Conservation (phyloP, 345 rosid species). For the Citrus unshiu region DNA sequence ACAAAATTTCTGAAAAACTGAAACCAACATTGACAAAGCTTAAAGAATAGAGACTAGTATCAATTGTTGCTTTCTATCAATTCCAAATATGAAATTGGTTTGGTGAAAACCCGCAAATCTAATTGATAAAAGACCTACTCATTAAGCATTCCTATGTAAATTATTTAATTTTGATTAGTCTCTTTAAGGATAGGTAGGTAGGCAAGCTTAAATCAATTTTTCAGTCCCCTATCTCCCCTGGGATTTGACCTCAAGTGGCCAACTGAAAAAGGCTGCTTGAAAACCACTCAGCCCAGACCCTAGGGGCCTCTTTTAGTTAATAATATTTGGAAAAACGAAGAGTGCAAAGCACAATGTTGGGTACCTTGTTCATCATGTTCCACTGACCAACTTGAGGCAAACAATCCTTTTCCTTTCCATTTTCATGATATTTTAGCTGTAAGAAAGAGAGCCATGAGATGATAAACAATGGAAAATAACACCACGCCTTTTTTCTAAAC, state of each 20-base stretch:
- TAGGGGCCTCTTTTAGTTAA: too few relatives aligned
- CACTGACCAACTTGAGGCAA: constrained; percentile 99
- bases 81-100: not conserved
- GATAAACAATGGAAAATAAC: not conserved
- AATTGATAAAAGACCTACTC: not conserved
- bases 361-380: constrained; percentile 99
- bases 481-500: not conserved
- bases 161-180: not conserved
- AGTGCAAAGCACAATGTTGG: not conserved
- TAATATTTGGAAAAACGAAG: not conserved
- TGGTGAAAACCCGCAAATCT: not conserved
- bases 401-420: constrained; percentile 96
- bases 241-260: too few relatives aligned
- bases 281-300: too few relatives aligned
- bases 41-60: not conserved
- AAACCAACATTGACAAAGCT: not conserved
- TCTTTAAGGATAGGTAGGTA: not conserved
- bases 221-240: too few relatives aligned
- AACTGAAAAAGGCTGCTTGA: too few relatives aligned
- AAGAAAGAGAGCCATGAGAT: constrained; percentile 10
- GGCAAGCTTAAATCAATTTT: too few relatives aligned
- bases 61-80: not conserved
- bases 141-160: not conserved
- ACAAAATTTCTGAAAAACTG: not conserved
- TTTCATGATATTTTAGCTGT: constrained; percentile 97